phyloP scores from a whole-genome alignment of 306 rosid genomes.

The Acacia crassicarpa region DNA sequence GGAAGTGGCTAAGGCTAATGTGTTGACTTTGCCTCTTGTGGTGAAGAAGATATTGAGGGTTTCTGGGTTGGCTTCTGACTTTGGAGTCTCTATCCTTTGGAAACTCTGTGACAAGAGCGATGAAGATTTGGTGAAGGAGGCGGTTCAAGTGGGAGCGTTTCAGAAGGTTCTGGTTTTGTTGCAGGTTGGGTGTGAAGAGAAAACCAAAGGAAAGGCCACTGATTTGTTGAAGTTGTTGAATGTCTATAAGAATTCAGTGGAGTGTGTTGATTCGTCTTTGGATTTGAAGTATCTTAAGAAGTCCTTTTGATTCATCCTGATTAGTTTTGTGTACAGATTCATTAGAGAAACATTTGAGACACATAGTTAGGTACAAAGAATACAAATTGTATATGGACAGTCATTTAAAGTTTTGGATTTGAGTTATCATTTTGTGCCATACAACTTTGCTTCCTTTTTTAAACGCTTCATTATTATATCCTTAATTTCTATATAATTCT shows the following conservation, averaged over 20 bases:
- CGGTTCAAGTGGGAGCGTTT: conserved; percentile 63
- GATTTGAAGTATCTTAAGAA: conserved; percentile 66
- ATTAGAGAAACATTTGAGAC: conserved; percentile 7
- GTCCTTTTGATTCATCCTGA: conserved; percentile 32
- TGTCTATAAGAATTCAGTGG: conserved; percentile 42
- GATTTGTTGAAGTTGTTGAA: conserved; percentile 73
- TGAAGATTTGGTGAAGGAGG: conserved; percentile 47
- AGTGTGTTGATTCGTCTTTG: conserved; percentile 61
- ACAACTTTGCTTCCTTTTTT: background rate
- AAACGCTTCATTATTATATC: background rate
- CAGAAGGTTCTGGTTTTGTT: conserved; percentile 76
- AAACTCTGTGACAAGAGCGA: conserved; percentile 52
- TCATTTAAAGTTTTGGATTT: conserved; percentile 20
- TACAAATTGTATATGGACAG: background rate
- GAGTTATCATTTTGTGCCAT: background rate
- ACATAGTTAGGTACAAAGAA: background rate
- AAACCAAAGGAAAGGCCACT: conserved; percentile 55
- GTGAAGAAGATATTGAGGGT: conserved; percentile 74
- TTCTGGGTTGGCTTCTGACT: conserved; percentile 56
- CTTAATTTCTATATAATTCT: background rate
- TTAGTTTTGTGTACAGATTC: background rate
- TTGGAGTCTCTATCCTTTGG: conserved; percentile 61
- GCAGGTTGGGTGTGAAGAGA: conserved; percentile 73
- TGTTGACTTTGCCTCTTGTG: conserved; percentile 62
- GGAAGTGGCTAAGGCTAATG: conserved; percentile 46